Conservation (phyloP, 306 rosid species). For the Medicago arabica region DNA sequence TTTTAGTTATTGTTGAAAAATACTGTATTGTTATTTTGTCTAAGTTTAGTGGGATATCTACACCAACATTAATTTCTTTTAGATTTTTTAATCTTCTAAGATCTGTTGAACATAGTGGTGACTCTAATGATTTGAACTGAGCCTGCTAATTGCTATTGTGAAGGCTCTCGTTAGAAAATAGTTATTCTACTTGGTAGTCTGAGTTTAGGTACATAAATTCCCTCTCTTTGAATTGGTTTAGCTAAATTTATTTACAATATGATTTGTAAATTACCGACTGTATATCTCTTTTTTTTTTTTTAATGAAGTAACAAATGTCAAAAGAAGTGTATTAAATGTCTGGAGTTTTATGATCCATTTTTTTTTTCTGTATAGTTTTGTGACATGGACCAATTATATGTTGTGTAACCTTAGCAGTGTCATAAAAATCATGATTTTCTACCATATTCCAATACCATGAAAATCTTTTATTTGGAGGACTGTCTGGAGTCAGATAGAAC, state of each 20-base stretch:
- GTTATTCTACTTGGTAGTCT: slow-evolving; percentile 3
- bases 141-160: slow-evolving; percentile 3
- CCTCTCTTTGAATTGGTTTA: background rate
- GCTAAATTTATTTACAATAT: slow-evolving; percentile 14
- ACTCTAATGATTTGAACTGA: background rate
- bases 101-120: background rate
- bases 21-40: slow-evolving; percentile 20
- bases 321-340: slow-evolving; percentile 4
- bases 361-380: background rate
- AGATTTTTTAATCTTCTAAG: background rate
- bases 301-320: background rate
- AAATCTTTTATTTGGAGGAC: slow-evolving; percentile 6
- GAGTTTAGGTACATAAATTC: background rate
- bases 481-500: slow-evolving; percentile 21
- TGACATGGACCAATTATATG: no score
- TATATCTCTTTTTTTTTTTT: background rate
- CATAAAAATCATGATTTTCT: background rate
- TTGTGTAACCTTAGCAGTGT: background rate
- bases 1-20: slow-evolving; percentile 5
- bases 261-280: background rate
- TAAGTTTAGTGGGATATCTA: background rate
- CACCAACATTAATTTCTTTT: background rate
- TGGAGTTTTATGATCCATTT: background rate
- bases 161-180: background rate
- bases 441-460: background rate